Base-by-base conservation (phyloP, 179 eudicot species). In the Carnegiea gigantea region DNA sequence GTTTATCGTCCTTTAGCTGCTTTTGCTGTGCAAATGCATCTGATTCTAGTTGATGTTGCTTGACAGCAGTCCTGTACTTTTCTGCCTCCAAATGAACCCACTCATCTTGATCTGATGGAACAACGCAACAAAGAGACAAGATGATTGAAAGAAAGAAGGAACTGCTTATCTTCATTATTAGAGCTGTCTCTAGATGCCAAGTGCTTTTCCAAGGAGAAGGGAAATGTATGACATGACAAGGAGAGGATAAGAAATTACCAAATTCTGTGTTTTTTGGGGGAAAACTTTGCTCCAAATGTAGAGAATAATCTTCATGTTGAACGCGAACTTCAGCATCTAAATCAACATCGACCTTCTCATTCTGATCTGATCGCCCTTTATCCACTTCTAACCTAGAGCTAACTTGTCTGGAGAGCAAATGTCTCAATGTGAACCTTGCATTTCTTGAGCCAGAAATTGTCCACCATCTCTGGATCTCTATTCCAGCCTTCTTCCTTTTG, bases 1-100 rank as follows among this genome's bases (percentile, higher is more conserved):
- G 77, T 78, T 90, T 95, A 78, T 94, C 97, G 43, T 94, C 96
- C 79, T 90, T 94, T 65, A 91, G 82, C 70, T 90, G 86, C 86
- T 94, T 78, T 79, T 94, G 93, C 81, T 93, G 95, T 12, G 91
- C 86, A 79, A 96, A 91, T 12, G 93, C 92, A 65, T 93, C 92
- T 72, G 94, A 80, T 78, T 94, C 97, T 21, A 84, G 80, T 60
- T 85, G 92, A 86, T 92, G 99, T 78, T 86, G 82, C 80, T 94
- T 90, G 70, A 90, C 73, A 72, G 86, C 84, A 76, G 57, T 73
- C 26, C 70, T 85, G 85, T 89, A 92, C 78, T 86, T 91, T 75
- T 87, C 95, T 14, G 96, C 91, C 85, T 90, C 90, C 6, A 85
- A 84, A 78, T 83, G 88, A 82, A 88, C 90, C 96, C 97, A 89